Conservation (phyloP, 2,329 filamentous ascomycete genomes). For the Scedosporium minutisporum region DNA sequence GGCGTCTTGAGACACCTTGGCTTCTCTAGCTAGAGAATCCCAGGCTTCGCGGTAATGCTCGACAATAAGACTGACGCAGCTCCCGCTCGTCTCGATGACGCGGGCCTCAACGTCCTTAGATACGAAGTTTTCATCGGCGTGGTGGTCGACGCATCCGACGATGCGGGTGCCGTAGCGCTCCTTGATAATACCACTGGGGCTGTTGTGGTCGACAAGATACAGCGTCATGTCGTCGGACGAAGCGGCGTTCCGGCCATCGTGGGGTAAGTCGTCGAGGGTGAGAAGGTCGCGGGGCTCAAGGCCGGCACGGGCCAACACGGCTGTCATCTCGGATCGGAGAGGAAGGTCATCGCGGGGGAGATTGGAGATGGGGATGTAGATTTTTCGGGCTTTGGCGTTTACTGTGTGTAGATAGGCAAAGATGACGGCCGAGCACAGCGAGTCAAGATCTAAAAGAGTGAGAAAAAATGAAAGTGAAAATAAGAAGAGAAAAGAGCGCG, state of each 20-base stretch:
- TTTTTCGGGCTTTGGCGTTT: conserved; percentile 34
- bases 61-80: conserved; percentile 62
- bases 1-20: conserved; percentile 10
- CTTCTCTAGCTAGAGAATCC: conserved; percentile 22
- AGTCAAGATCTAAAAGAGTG: conserved; percentile 58
- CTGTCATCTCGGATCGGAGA: conserved; percentile 63
- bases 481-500: neutral
- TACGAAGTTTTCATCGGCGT: conserved; percentile 59
- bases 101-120: conserved; percentile 39
- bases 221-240: conserved; percentile 50
- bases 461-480: conserved; percentile 8
- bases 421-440: conserved; percentile 63
- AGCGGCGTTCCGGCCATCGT: conserved; percentile 22
- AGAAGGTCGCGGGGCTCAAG: conserved; percentile 53
- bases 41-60: conserved; percentile 48
- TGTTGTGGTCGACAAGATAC: conserved; percentile 75
- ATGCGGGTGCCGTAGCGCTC: conserved; percentile 42
- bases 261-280: conserved; percentile 43
- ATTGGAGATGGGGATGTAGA: conserved; percentile 67
- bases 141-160: conserved; percentile 66
- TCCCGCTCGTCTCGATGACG: conserved; percentile 57
- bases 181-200: conserved; percentile 52
- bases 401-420: conserved; percentile 65
- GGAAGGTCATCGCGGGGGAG: conserved; percentile 57
- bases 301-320: conserved; percentile 52